phyloP scores from a whole-genome alignment of 371 early-diverging fungal species.

The Mucor velutinosus region DNA sequence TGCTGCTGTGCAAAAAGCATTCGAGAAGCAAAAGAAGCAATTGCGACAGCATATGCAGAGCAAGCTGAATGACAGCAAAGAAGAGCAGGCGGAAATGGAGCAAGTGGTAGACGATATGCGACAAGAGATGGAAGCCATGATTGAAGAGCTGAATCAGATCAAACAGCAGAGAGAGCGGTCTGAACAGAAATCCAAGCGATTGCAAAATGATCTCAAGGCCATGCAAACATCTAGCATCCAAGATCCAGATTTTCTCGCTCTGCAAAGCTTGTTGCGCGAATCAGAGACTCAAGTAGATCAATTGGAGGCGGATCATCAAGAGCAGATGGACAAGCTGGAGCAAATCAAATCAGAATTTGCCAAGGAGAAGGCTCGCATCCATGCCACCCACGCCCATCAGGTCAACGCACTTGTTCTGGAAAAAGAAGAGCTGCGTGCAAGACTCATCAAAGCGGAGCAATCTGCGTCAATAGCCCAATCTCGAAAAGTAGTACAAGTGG shows the following conservation, averaged over 20 bases:
- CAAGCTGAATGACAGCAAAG: not conserved
- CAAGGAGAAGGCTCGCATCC: not conserved
- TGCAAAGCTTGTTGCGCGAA: constrained; percentile 7
- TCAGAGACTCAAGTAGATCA: not conserved
- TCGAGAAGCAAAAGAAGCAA: not conserved
- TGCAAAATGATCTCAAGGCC: constrained; percentile 5
- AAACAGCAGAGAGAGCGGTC: constrained; percentile 1
- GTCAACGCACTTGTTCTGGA: not conserved
- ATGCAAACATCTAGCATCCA: not conserved
- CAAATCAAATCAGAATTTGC: not conserved
- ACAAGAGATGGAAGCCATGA: constrained; percentile 21
- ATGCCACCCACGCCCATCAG: constrained; percentile 1
- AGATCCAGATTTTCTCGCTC: not conserved
- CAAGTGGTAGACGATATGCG: constrained; percentile 17
- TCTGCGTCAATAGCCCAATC: not conserved
- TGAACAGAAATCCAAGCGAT: not conserved
- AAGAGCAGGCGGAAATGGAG: constrained; percentile 19
- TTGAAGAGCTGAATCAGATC: constrained; percentile 14
- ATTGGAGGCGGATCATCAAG: not conserved
- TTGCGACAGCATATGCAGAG: not conserved
- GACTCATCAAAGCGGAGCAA: constrained; percentile 8
- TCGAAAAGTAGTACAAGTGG: not conserved
- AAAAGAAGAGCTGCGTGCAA: not conserved
- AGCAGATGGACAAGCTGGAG: not conserved
- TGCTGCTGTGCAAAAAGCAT: not conserved